Evolutionary conservation across 805 yeast species (phyloP).

Genomic region (Candida bentonensis): DNA sequence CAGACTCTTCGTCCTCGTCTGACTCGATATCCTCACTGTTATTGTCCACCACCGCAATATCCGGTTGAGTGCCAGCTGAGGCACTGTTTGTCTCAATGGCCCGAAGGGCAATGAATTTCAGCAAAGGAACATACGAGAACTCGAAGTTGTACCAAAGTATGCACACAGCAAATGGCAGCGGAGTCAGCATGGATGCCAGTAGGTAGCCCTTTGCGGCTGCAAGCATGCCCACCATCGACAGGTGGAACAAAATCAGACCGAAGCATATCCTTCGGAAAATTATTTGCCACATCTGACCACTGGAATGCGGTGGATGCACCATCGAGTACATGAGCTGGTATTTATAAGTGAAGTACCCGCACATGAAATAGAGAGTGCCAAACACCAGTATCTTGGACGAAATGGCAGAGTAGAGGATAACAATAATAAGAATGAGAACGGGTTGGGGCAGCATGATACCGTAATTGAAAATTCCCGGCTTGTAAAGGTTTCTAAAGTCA

Average conservation of each 20-base stretch:
- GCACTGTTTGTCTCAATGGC: constrained; percentile 35
- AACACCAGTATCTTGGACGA: constrained; percentile 77
- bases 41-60: constrained; percentile 3
- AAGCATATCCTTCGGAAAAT: constrained; percentile 68
- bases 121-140: constrained; percentile 63
- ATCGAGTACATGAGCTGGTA: constrained; percentile 82
- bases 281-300: constrained; percentile 93
- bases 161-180: constrained; percentile 59
- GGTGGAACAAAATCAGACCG: constrained; percentile 72
- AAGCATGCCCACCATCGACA: constrained; percentile 85
- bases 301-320: constrained; percentile 92
- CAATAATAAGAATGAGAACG: constrained; percentile 66
- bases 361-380: constrained; percentile 67
- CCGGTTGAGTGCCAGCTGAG: constrained; percentile 1
- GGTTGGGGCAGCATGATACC: constrained; percentile 91
- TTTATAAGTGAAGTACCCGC: constrained; percentile 82
- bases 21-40: constrained; percentile 4
- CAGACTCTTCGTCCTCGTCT: constrained; percentile 1
- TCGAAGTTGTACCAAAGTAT: constrained; percentile 69
- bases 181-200: constrained; percentile 56
- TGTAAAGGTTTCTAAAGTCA: constrained; percentile 58
- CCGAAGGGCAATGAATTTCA: constrained; percentile 74
- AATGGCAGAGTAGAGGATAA: constrained; percentile 76
- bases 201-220: constrained; percentile 69
- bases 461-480: constrained; percentile 85